These are phyloP conservation scores for Corniculantispora saksenae DNA, from an alignment of 2,329 filamentous ascomycete genomes.

Conservation along the genomic window DNA sequence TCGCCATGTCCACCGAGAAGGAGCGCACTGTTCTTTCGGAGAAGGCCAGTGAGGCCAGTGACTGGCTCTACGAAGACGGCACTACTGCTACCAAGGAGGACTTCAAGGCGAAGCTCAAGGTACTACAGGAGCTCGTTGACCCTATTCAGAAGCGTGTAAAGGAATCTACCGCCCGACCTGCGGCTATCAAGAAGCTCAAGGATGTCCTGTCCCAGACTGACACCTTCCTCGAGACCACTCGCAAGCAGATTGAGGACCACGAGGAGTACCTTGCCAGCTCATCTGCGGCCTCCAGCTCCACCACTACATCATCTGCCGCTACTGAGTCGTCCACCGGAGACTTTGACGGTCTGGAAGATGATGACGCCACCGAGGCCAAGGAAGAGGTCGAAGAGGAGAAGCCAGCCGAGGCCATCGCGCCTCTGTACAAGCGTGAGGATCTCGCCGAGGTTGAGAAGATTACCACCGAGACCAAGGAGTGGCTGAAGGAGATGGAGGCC, in stretches of 20 bases:
- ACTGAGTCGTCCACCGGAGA: constrained; percentile 49
- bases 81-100: constrained; percentile 72
- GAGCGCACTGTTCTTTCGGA: constrained; percentile 68
- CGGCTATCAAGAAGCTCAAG: constrained; percentile 66
- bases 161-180: constrained; percentile 72
- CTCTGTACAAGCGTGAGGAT: constrained; percentile 73
- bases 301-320: constrained; percentile 40
- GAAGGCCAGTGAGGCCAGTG: constrained; percentile 68
- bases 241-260: constrained; percentile 68
- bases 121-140: constrained; percentile 73
- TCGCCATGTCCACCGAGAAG: constrained; percentile 67
- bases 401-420: constrained; percentile 57
- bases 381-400: constrained; percentile 39
- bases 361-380: constrained; percentile 45
- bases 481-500: constrained; percentile 72
- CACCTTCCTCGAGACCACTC: constrained; percentile 69
- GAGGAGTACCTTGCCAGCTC: constrained; percentile 60
- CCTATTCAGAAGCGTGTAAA: constrained; percentile 76
- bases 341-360: constrained; percentile 79
- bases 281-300: constrained; percentile 42
- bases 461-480: constrained; percentile 64
- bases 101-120: constrained; percentile 74
- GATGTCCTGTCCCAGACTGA: constrained; percentile 71
- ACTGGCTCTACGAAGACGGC: constrained; percentile 91
- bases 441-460: constrained; percentile 64